Percentiles rank a stretch among this genome's conserved stretches.
phyloP scores from a whole-genome alignment of 2,329 filamentous ascomycete genomes.

The Pleomassaria siparia region DNA sequence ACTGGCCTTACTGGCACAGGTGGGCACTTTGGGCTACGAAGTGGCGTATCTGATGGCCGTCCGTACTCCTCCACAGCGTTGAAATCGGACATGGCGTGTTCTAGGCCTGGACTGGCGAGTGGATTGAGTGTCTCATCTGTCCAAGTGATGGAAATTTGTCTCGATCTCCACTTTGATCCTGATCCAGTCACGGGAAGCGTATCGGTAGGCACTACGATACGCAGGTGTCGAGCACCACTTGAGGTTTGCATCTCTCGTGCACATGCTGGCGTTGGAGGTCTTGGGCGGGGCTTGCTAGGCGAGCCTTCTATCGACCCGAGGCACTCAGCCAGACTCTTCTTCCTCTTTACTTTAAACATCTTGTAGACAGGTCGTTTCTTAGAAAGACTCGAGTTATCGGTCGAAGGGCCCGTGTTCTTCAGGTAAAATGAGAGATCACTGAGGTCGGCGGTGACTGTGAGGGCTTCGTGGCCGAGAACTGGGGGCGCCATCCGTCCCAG shows the following conservation, averaged over 20 bases:
- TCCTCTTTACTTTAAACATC: slow-evolving; percentile 26
- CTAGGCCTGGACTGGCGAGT: slow-evolving; percentile 19
- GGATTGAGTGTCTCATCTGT: slow-evolving; percentile 34
- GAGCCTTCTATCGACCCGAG: slow-evolving; percentile 26
- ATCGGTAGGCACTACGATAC: slow-evolving; percentile 28
- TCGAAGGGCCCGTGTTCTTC: slow-evolving; percentile 31
- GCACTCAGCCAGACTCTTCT: slow-evolving; percentile 25
- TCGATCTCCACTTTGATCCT: slow-evolving; percentile 11
- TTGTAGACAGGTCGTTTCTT: slow-evolving; percentile 19
- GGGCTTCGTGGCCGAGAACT: slow-evolving; percentile 35
- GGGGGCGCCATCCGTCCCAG: slow-evolving; percentile 33
- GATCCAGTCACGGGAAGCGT: slow-evolving; percentile 7
- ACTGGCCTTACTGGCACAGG: slow-evolving; percentile 24
- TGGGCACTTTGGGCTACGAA: slow-evolving; percentile 17
- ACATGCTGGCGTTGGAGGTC: slow-evolving; percentile 18
- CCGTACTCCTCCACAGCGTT: background rate
- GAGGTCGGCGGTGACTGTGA: slow-evolving; percentile 27
- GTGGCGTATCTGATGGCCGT: background rate
- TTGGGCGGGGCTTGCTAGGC: slow-evolving; percentile 3
- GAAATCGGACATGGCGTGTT: slow-evolving; percentile 17
- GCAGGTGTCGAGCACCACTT: slow-evolving; percentile 31
- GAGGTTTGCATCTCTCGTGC: slow-evolving; percentile 31
- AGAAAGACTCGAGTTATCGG: slow-evolving; percentile 5
- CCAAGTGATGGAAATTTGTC: slow-evolving; percentile 21
- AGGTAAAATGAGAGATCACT: slow-evolving; percentile 36